Conservation (phyloP, 805 yeast species). For the Debaryomyces tyrocola region DNA sequence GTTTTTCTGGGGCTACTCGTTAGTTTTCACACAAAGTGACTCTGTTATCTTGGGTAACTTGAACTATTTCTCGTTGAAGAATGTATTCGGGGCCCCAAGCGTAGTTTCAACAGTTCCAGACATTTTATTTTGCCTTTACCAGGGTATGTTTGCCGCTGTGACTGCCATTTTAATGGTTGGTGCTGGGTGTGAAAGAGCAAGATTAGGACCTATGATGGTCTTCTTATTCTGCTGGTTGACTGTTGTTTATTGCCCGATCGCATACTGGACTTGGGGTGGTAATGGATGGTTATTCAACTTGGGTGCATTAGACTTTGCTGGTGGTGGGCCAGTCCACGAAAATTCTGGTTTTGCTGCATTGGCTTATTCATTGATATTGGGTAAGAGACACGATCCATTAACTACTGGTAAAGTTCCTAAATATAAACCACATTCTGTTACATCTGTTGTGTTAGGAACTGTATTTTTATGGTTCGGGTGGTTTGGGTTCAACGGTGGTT, state of each 20-base stretch:
- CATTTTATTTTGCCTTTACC: conserved; percentile 84
- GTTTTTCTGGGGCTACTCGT: conserved; percentile 98
- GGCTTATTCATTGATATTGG: conserved; percentile 87
- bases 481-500: conserved; percentile 99
- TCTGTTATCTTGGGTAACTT: conserved; percentile 78
- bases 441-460: conserved; percentile 89
- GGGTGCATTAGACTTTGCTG: conserved; percentile 94
- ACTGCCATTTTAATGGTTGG: conserved; percentile 95
- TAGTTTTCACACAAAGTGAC: conserved; percentile 72
- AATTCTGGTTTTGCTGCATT: conserved; percentile 93
- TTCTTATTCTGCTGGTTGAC: conserved; percentile 94
- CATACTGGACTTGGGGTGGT: conserved; percentile 97
- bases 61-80: conserved; percentile 74
- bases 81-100: conserved; percentile 80
- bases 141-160: conserved; percentile 94
- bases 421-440: conserved; percentile 91
- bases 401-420: conserved; percentile 72
- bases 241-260: conserved; percentile 92
- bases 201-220: conserved; percentile 95
- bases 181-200: conserved; percentile 96
- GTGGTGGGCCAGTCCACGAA: conserved; percentile 98
- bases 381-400: conserved; percentile 86
- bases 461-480: conserved; percentile 97
- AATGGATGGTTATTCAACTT: conserved; percentile 84
- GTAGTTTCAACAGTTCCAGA: conserved; percentile 78